A percentile compares a stretch with the other conserved stretches of the same genome.
These are phyloP conservation scores for Eutrema salsugineum DNA, from an alignment of 441 rosid genomes.

Conservation along the genomic window DNA sequence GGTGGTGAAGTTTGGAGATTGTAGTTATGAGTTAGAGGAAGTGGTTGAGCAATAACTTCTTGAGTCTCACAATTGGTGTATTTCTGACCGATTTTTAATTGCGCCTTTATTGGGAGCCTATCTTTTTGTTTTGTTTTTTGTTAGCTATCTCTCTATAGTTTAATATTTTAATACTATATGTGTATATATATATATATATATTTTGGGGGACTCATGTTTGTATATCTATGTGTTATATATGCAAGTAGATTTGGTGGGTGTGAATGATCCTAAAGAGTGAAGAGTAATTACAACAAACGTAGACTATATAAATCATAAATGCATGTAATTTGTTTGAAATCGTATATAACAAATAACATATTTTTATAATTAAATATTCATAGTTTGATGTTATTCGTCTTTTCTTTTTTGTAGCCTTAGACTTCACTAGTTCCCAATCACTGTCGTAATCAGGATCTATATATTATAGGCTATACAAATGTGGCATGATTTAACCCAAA, in stretches of 20 bases:
- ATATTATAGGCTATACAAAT: not conserved
- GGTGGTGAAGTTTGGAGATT: constrained; percentile 32
- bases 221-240: constrained; percentile 1
- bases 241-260: constrained; percentile 28
- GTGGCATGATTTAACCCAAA: no score
- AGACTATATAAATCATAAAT: not conserved
- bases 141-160: not conserved
- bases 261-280: constrained; percentile 9
- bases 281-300: constrained; percentile 14
- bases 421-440: no score
- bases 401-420: not conserved
- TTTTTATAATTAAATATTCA: not conserved
- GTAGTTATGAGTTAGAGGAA: constrained; percentile 35
- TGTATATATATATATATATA: no score
- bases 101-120: constrained; percentile 25
- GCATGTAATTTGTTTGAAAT: not conserved
- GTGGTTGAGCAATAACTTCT: constrained; percentile 36
- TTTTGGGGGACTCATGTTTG: no score
- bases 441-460: not conserved
- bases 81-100: constrained; percentile 30
- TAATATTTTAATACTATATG: not conserved
- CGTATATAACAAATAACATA: not conserved
- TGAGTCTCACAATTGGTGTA: constrained; percentile 18
- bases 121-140: not conserved
- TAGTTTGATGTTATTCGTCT: not conserved